Evolutionary conservation across 1,284 basidiomycete species (phyloP).

Genomic region (Melampsora larici-populina): DNA sequence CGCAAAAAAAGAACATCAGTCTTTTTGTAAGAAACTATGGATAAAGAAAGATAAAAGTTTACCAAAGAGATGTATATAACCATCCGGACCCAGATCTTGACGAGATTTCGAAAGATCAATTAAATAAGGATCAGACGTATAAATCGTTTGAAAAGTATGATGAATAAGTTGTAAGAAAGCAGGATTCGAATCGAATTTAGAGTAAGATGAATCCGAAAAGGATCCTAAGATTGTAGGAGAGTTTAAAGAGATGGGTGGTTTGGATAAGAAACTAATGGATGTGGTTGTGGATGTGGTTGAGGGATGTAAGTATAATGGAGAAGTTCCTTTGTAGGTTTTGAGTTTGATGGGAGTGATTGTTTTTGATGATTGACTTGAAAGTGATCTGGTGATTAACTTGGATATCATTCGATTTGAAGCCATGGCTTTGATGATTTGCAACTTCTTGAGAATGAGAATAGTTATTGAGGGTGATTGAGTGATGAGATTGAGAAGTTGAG

Average conservation of each 20-base stretch:
- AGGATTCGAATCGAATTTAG: background rate
- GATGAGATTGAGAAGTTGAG: too few species aligned
- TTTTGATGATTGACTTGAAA: background rate
- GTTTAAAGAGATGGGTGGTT: constrained; percentile 6
- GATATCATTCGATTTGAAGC: background rate
- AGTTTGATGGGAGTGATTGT: background rate
- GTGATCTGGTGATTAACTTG: background rate
- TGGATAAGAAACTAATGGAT: constrained; percentile 10
- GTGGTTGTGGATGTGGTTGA: background rate
- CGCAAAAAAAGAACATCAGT: too few species aligned
- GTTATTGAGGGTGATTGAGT: background rate
- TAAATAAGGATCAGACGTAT: constrained; percentile 23
- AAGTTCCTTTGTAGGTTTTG: constrained; percentile 1
- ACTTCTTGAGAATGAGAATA: background rate
- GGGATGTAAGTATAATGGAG: constrained; percentile 20
- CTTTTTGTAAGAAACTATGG: too few species aligned
- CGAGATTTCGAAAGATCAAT: constrained; percentile 16
- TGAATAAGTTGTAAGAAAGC: constrained; percentile 23
- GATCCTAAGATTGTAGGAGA: constrained; percentile 24
- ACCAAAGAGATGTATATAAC: constrained; percentile 36
- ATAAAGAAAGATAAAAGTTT: constrained; percentile 1
- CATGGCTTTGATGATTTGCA: background rate
- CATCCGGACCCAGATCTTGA: constrained; percentile 11
- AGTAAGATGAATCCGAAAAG: background rate
- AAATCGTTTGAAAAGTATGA: constrained; percentile 16